Evolutionary conservation across 2,329 filamentous ascomycete species (phyloP), one percentile per base, ranked within the genome.

Genomic region (Atkinsonella hypoxylon): DNA sequence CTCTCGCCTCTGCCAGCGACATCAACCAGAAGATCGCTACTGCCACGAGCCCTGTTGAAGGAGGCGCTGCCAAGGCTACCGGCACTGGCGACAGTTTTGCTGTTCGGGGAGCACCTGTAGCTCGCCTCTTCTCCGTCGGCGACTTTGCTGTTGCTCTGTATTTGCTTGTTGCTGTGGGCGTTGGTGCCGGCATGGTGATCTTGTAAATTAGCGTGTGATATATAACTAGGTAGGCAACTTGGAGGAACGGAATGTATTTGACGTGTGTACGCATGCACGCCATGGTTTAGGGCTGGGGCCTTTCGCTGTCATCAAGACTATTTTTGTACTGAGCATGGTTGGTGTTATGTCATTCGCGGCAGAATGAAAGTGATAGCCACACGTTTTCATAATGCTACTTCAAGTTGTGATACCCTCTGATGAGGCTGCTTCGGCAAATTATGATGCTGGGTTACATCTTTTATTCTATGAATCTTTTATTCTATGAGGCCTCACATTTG

Each of bases 1-100:
- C 83, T 50, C 70, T 93, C 49, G 67, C 71, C 32, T 74, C 81
- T 56, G 87, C 85, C 52, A 83, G 82, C 59, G 70, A 78, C 32
- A 73, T 73, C 53, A 76, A 75, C 65, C 64, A 64, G 32, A 44
- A 55, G 20, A 49, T 26, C 9, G 53, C 53, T 20, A 51, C 51
- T 17, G 51, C 46, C 31, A 53, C 48, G 10, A 31, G 30, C 15
- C 48, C 53, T 11, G 44, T 54, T 40, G 51, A 47, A 22, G 52
- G 48, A 10, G 49, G 51, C n/a, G 49, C 34, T 45, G 17, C 52
- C 40, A 43, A 52, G 43, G 10, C 39, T 17, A 51, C 30, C 26
- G 17, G 46, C 22, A 50, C 39, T 34, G 42, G 22, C 15, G 49
- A 48, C 53, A 54, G 47, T 36, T 52, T 50, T n/a, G 53, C 43